phyloP scores from a whole-genome alignment of 495 filamentous ascomycete species.

The Penicillium subrubescens region DNA sequence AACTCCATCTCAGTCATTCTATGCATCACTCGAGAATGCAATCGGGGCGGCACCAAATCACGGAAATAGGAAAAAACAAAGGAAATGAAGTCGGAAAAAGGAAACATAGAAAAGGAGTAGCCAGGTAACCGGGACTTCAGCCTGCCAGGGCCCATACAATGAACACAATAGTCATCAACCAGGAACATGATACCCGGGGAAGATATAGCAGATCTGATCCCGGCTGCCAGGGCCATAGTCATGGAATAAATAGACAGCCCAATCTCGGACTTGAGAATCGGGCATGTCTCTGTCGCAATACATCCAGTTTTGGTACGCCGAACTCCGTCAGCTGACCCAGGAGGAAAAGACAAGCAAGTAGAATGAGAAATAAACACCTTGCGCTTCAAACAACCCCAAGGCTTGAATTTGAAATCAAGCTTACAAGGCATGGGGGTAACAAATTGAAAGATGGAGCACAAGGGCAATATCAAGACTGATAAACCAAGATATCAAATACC shows the following conservation, averaged over 20 bases:
- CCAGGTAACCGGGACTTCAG: background rate
- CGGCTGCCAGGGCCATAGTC: background rate
- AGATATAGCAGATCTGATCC: background rate
- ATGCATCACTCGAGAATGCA: constrained; percentile 26
- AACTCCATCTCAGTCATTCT: constrained; percentile 19
- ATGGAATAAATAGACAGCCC: background rate
- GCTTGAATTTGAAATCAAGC: constrained; percentile 7
- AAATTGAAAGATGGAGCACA: background rate
- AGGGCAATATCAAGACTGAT: background rate
- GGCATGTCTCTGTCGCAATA: constrained; percentile 1
- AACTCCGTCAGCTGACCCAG: constrained; percentile 22
- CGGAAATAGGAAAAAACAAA: constrained; percentile 11
- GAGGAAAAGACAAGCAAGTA: constrained; percentile 3
- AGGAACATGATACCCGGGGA: background rate
- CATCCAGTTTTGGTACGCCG: constrained; percentile 23
- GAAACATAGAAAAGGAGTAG: background rate
- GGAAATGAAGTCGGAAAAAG: constrained; percentile 6
- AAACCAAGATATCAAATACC: constrained; percentile 3
- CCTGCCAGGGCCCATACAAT: background rate
- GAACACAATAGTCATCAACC: background rate
- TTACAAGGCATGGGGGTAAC: background rate
- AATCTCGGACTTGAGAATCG: background rate
- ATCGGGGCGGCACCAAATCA: background rate
- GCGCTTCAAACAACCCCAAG: background rate
- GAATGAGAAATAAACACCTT: constrained; percentile 5